A percentile compares a stretch with the other conserved stretches of the same genome.
phyloP scores from a whole-genome alignment of 495 filamentous ascomycete genomes.

The Penicillium steckii region DNA sequence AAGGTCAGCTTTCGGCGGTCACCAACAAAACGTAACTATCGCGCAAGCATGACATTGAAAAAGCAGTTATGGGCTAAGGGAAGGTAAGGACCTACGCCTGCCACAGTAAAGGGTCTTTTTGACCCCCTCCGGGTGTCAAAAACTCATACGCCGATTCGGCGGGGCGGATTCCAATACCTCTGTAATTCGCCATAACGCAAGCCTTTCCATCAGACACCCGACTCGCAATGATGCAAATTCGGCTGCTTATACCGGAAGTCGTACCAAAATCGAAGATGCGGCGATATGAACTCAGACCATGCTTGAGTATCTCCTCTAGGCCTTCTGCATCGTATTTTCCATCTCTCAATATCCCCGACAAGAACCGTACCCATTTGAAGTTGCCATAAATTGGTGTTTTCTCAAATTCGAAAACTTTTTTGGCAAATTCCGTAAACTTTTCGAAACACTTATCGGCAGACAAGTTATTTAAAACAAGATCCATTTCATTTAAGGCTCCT shows the following conservation, averaged over 20 bases:
- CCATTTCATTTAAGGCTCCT: no score
- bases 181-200: constrained; percentile 22
- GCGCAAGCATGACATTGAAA: no score
- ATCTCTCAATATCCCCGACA: constrained; percentile 1
- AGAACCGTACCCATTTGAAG: no score
- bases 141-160: constrained; percentile 14
- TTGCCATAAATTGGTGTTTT: no score
- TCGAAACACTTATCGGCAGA: no score
- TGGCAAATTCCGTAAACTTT: no score
- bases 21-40: no score
- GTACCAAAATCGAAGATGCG: constrained; percentile 13
- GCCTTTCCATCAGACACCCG: constrained; percentile 18
- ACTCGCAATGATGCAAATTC: constrained; percentile 17
- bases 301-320: constrained; percentile 6
- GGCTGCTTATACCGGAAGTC: neutral
- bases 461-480: no score
- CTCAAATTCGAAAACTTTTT: no score
- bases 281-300: constrained; percentile 3
- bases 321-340: constrained; percentile 10
- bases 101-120: constrained; percentile 15
- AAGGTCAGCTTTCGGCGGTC: neutral
- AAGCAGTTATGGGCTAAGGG: no score
- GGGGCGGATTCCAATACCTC: constrained; percentile 1
- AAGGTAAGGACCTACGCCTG: constrained; percentile 14
- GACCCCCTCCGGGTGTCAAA: constrained; percentile 2